Evolutionary conservation across 176 grass and related monocot species (phyloP).

Genomic region (Rhynchospora pubera): DNA sequence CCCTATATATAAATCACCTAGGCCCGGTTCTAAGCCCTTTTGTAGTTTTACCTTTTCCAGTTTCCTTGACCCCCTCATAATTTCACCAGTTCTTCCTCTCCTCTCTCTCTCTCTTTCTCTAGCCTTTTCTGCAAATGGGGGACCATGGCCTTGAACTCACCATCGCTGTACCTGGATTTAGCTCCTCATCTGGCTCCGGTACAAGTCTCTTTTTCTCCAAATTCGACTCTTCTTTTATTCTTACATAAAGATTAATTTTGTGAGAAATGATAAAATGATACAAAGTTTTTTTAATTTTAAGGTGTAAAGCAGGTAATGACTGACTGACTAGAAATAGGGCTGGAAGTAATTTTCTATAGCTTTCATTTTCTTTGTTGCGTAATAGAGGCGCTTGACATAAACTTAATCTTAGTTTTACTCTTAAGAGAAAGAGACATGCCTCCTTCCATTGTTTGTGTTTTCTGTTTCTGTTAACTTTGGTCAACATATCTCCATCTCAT

Average conservation of each 20-base stretch:
- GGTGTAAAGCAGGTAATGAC: not conserved
- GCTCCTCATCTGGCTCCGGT: constrained; percentile 79
- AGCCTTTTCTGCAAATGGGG: constrained; percentile 39
- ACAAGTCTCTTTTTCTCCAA: constrained; percentile 15
- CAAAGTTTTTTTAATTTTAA: not conserved
- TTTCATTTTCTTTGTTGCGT: constrained; percentile 17
- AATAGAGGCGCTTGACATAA: constrained; percentile 5
- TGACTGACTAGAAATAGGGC: not conserved
- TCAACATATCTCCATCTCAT: not conserved
- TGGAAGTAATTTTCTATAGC: constrained; percentile 11
- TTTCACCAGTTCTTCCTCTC: constrained; percentile 23
- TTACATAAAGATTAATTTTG: not conserved
- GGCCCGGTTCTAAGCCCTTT: constrained; percentile 4
- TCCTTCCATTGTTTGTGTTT: not conserved
- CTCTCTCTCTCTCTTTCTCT: constrained; percentile 12
- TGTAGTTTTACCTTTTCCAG: constrained; percentile 28
- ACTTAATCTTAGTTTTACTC: constrained; percentile 12
- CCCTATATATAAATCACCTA: constrained; percentile 11
- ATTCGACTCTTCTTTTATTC: not conserved
- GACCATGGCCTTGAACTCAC: constrained; percentile 83
- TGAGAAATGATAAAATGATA: not conserved
- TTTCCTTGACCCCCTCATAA: constrained; percentile 7
- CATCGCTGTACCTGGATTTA: constrained; percentile 84
- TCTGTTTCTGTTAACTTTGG: not conserved
- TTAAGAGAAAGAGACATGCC: constrained; percentile 5